Evolutionary conservation across 768 basidiomycete genomes (phyloP).

Genomic region (Boletus insuetus): DNA sequence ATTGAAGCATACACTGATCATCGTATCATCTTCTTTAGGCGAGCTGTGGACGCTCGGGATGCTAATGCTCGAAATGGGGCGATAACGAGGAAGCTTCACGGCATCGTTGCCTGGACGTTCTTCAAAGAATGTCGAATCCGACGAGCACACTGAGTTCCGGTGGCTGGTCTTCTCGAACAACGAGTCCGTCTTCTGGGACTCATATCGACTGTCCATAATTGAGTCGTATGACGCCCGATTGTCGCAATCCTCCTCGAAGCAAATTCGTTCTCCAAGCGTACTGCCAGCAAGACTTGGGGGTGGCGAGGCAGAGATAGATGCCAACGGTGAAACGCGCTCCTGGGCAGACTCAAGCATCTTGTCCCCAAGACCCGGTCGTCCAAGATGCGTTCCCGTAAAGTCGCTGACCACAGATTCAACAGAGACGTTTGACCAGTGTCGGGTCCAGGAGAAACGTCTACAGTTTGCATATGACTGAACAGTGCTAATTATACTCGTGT

Average conservation of each 20-base stretch:
- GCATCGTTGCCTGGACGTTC: slow-evolving; percentile 36
- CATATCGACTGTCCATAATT: slow-evolving; percentile 53
- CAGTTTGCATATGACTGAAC: slow-evolving; percentile 55
- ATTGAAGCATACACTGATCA: slow-evolving; percentile 62
- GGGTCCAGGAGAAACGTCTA: slow-evolving; percentile 58
- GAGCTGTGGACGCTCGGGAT: slow-evolving; percentile 47
- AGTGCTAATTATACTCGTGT: slow-evolving; percentile 54
- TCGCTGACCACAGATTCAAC: slow-evolving; percentile 68
- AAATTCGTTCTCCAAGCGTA: slow-evolving; percentile 9
- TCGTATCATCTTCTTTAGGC: slow-evolving; percentile 70
- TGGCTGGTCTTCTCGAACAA: slow-evolving; percentile 63
- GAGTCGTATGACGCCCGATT: slow-evolving; percentile 58
- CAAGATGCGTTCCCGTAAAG: slow-evolving; percentile 53
- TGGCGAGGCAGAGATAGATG: slow-evolving; percentile 67
- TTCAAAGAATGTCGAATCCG: slow-evolving; percentile 61
- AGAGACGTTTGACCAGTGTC: slow-evolving; percentile 55
- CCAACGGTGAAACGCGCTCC: slow-evolving; percentile 53
- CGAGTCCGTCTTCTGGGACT: slow-evolving; percentile 44
- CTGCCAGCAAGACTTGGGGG: slow-evolving; percentile 38
- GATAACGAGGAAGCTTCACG: slow-evolving; percentile 51
- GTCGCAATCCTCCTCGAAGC: slow-evolving; percentile 17
- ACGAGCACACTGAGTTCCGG: slow-evolving; percentile 44
- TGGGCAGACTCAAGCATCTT: slow-evolving; percentile 77
- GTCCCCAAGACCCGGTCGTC: slow-evolving; percentile 75
- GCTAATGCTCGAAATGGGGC: slow-evolving; percentile 66